Evolutionary conservation across 352 stramenopile genomes (phyloP).

Genomic region (Phytophthora ramorum): DNA sequence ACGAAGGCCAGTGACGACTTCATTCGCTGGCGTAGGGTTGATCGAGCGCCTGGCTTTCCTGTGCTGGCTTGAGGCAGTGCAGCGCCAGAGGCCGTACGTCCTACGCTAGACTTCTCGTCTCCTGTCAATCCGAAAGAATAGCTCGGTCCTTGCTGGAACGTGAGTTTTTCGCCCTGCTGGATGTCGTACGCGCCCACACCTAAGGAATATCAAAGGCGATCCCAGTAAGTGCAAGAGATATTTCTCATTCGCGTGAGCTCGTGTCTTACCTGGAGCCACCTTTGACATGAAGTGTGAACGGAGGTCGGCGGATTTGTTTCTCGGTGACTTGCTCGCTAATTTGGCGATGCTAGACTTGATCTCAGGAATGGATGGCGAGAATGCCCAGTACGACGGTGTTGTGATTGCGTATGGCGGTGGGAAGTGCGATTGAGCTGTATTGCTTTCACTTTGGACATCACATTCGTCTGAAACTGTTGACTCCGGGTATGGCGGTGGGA

Average conservation of each 20-base stretch:
- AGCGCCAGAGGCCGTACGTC: neutral
- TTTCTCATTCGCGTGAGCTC: neutral
- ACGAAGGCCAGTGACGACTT: constrained; percentile 40
- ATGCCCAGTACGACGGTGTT: constrained; percentile 41
- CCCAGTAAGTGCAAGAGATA: neutral
- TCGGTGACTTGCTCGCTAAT: constrained; percentile 23
- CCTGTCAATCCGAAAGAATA: constrained; percentile 44
- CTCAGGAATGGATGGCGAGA: constrained; percentile 28
- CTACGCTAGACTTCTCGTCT: neutral
- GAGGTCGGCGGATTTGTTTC: constrained; percentile 11
- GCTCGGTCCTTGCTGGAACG: constrained; percentile 44
- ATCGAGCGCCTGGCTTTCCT: constrained; percentile 5
- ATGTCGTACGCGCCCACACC: constrained; percentile 67
- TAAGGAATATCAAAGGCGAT: constrained; percentile 4
- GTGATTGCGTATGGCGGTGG: constrained; percentile 46
- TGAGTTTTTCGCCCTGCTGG: constrained; percentile 49
- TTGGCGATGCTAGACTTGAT: constrained; percentile 37
- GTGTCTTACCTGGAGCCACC: constrained; percentile 21
- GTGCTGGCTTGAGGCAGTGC: neutral
- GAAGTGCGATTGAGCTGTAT: constrained; percentile 21
- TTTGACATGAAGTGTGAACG: constrained; percentile 29
- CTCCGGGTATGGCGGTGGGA: constrained; percentile 53
- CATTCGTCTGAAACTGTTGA: constrained; percentile 25
- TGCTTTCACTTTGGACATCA: constrained; percentile 16
- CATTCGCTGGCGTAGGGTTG: constrained; percentile 10